A percentile compares a stretch with the other conserved stretches of the same genome.
phyloP scores from a whole-genome alignment of 2,329 filamentous ascomycete genomes.

The Aureobasidium lini region DNA sequence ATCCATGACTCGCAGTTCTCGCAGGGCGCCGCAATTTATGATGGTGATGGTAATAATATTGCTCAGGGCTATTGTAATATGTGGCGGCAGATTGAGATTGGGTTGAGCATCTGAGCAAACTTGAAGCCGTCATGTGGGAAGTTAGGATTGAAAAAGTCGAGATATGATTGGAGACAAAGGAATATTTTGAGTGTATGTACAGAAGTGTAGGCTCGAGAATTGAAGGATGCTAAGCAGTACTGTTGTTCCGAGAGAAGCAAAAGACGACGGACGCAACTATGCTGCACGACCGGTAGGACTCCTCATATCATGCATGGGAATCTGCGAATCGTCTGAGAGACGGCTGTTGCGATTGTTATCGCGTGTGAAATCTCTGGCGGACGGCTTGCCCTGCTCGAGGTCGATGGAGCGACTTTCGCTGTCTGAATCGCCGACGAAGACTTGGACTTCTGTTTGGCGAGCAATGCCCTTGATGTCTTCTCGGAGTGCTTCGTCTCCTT shows the following conservation, averaged over 20 bases:
- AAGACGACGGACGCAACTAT: not conserved
- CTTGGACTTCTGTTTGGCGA: conserved; percentile 2
- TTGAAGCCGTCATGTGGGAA: too few species aligned
- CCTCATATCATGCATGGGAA: conserved; percentile 3
- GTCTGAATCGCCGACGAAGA: conserved; percentile 6
- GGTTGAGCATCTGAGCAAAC: too few species aligned
- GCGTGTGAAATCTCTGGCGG: not conserved
- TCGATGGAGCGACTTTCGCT: not conserved
- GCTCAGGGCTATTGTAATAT: too few species aligned
- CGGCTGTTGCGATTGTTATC: not conserved
- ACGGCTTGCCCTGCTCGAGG: not conserved
- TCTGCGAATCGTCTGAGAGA: conserved; percentile 4
- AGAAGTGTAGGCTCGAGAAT: not conserved
- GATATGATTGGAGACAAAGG: not conserved
- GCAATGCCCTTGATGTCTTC: conserved; percentile 7
- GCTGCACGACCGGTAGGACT: not conserved
- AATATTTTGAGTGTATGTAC: not conserved
- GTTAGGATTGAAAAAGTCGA: too few species aligned
- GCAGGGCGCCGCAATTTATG: not conserved
- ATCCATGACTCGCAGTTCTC: not conserved
- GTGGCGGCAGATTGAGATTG: too few species aligned
- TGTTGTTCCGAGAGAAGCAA: not conserved
- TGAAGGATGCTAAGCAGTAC: not conserved
- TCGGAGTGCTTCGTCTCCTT: not conserved
- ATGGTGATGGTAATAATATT: not conserved